Evolutionary conservation across 2,329 filamentous ascomycete species (phyloP).

Genomic region (Alternaria ventricosa): DNA sequence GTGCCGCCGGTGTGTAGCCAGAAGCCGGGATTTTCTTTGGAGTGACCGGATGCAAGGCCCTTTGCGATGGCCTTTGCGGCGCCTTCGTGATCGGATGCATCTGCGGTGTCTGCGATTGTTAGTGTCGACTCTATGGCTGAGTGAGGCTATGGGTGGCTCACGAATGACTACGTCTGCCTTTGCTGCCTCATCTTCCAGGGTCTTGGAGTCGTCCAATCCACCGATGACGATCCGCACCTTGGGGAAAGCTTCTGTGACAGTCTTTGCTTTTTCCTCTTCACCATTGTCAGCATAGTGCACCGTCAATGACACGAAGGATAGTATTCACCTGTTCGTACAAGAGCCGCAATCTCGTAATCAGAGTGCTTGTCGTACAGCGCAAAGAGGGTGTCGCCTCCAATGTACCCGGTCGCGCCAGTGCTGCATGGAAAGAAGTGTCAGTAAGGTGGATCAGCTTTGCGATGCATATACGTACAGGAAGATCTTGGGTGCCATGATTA

Average conservation of each 20-base stretch:
- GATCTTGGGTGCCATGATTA: constrained; percentile 31
- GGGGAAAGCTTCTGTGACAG: constrained; percentile 54
- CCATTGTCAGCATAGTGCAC: not conserved
- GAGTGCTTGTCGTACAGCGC: constrained; percentile 53
- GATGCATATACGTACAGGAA: constrained; percentile 24
- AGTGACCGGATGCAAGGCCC: constrained; percentile 57
- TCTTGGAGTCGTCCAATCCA: constrained; percentile 53
- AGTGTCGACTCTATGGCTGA: not conserved
- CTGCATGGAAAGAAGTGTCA: constrained; percentile 8
- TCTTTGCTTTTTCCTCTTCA: constrained; percentile 52
- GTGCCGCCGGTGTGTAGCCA: constrained; percentile 63
- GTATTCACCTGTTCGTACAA: constrained; percentile 46
- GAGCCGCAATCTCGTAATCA: constrained; percentile 54
- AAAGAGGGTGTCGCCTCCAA: constrained; percentile 52
- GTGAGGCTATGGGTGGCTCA: not conserved
- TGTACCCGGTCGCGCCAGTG: constrained; percentile 39
- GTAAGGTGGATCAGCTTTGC: not conserved
- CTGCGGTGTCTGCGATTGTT: constrained; percentile 28
- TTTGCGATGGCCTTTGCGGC: constrained; percentile 57
- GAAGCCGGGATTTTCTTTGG: constrained; percentile 53
- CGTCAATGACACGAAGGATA: not conserved
- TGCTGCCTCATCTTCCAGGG: constrained; percentile 56
- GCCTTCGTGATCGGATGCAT: constrained; percentile 37
- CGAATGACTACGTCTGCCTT: constrained; percentile 59
- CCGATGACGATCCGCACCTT: constrained; percentile 57